These are phyloP conservation scores for Leptographium lundbergii DNA, from an alignment of 2,329 filamentous ascomycete species.

Conservation along the genomic window DNA sequence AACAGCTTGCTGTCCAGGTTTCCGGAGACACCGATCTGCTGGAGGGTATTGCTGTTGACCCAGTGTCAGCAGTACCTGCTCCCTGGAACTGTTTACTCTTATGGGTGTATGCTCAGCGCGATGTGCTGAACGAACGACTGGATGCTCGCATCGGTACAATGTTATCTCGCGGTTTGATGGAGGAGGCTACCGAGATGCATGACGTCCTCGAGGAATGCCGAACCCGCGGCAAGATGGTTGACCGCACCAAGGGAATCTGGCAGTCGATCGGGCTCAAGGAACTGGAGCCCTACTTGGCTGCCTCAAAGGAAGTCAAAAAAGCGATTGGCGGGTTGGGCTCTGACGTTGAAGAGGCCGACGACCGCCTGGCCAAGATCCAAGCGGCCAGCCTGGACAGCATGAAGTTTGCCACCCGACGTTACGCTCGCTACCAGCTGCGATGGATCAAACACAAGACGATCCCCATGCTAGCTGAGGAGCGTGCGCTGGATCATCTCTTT, in stretches of 20 bases:
- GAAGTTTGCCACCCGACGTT: conserved; percentile 74
- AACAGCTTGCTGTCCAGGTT: background rate
- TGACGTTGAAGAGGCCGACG: background rate
- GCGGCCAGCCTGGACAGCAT: conserved; percentile 56
- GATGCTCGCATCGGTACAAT: conserved; percentile 74
- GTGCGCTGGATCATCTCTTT: conserved; percentile 49
- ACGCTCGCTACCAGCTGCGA: conserved; percentile 69
- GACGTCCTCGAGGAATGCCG: conserved; percentile 22
- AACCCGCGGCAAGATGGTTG: conserved; percentile 40
- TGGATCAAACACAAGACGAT: conserved; percentile 83
- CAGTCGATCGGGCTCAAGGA: conserved; percentile 95
- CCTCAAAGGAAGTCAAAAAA: background rate
- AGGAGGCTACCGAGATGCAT: conserved; percentile 35
- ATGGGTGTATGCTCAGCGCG: conserved; percentile 71
- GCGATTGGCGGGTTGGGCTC: background rate
- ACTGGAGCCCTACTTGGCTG: conserved; percentile 55
- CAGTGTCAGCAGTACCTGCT: background rate
- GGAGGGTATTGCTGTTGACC: background rate
- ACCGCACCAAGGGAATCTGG: conserved; percentile 80
- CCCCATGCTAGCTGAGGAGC: conserved; percentile 47
- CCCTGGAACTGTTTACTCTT: conserved; percentile 56
- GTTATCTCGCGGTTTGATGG: conserved; percentile 44
- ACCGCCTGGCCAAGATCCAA: conserved; percentile 42
- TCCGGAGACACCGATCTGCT: background rate
- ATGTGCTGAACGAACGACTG: conserved; percentile 56